A percentile compares a stretch with the other conserved stretches of the same genome.
Conservation (phyloP, 129 eudicot species). For the Escallonia herrerae region DNA sequence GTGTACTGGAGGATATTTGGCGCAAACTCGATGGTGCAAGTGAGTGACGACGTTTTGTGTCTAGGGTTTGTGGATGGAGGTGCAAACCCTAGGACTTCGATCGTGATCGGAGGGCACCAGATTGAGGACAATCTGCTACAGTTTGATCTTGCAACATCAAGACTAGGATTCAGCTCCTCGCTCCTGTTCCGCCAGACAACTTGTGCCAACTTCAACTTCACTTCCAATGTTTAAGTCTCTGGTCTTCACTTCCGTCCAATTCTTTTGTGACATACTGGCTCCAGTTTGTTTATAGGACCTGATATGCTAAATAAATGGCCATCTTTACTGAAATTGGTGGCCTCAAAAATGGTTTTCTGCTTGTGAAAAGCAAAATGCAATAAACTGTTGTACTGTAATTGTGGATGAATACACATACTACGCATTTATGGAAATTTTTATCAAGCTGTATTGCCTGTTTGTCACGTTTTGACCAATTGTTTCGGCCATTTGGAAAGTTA, state of each 20-base stretch:
- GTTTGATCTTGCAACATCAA: slow-evolving; percentile 21
- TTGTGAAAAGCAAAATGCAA: too few relatives aligned
- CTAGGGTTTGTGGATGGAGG: slow-evolving; percentile 34
- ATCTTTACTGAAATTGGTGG: neutral
- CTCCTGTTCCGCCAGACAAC: slow-evolving; percentile 10
- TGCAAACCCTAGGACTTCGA: slow-evolving; percentile 7
- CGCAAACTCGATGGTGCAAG: slow-evolving; percentile 33
- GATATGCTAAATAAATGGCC: neutral
- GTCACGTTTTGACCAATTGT: too few relatives aligned
- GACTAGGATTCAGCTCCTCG: slow-evolving; percentile 27
- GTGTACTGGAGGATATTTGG: slow-evolving; percentile 32
- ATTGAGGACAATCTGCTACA: slow-evolving; percentile 29
- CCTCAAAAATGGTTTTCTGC: neutral
- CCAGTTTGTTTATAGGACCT: neutral
- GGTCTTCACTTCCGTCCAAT: neutral
- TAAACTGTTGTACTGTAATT: too few relatives aligned
- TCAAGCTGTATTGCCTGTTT: too few relatives aligned
- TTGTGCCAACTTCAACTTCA: slow-evolving; percentile 28
- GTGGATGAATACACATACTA: too few relatives aligned
- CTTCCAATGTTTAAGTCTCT: neutral
- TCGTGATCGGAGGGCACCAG: slow-evolving; percentile 36
- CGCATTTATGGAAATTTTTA: too few relatives aligned
- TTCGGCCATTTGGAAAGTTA: too few relatives aligned
- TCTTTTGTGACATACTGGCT: neutral
- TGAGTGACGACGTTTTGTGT: slow-evolving; percentile 22